Conservation (phyloP, 257 asterid species). For the Haberlea rhodopensis region DNA sequence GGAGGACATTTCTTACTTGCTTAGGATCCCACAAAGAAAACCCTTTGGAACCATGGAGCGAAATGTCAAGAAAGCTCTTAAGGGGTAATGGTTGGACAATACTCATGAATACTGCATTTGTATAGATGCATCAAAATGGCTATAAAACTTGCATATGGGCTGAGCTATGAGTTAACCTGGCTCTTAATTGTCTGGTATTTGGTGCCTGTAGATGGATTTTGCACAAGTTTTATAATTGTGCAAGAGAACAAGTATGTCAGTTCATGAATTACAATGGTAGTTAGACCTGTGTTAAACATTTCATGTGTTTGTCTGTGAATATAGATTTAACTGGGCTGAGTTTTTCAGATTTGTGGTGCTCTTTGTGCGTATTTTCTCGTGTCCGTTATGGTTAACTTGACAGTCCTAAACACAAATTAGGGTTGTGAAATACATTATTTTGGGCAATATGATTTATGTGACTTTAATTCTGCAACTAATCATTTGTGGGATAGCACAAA, state of each 20-base stretch:
- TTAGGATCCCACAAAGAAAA: constrained; percentile 93
- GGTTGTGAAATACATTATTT: background rate
- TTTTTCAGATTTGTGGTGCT: background rate
- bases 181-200: too few relatives aligned
- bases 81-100: constrained; percentile 47
- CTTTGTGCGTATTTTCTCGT: constrained; percentile 12
- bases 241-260: too few relatives aligned
- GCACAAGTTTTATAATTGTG: constrained; percentile 4
- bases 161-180: too few relatives aligned
- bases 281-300: too few relatives aligned
- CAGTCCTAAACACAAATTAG: background rate
- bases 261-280: too few relatives aligned
- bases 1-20: constrained; percentile 92
- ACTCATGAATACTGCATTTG: constrained; percentile 15
- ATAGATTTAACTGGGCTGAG: constrained; percentile 10
- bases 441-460: constrained; percentile 11
- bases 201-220: constrained; percentile 7
- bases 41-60: constrained; percentile 99
- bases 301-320: background rate
- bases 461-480: constrained; percentile 10
- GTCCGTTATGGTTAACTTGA: constrained; percentile 3
- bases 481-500: background rate
- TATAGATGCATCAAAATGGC: background rate
- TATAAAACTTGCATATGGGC: background rate
- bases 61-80: constrained; percentile 83